A percentile compares a stretch with the other conserved stretches of the same genome.
phyloP scores from a whole-genome alignment of 495 filamentous ascomycete genomes.

The Choiromyces venosus region DNA sequence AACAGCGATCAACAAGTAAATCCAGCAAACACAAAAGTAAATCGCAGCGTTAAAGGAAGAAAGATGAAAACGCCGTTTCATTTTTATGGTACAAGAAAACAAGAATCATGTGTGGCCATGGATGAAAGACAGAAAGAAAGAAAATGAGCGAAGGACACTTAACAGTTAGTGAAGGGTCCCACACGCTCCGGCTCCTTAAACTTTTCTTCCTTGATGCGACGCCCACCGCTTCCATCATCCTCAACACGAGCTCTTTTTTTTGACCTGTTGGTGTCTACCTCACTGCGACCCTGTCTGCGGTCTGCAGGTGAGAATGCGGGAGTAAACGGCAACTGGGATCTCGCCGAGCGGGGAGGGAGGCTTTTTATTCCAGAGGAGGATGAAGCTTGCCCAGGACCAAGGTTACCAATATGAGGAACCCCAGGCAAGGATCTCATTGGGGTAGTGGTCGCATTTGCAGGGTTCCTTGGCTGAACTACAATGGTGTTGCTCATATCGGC shows the following conservation, averaged over 20 bases:
- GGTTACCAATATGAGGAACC: neutral
- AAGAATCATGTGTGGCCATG: neutral
- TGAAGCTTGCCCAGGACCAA: neutral
- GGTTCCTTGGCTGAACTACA: neutral
- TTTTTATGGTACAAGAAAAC: neutral
- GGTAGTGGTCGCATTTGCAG: neutral
- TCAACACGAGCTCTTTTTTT: neutral
- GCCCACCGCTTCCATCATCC: neutral
- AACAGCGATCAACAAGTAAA: neutral
- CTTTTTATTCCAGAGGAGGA: neutral
- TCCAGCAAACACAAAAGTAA: neutral
- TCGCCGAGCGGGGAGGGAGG: neutral
- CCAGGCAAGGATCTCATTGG: neutral
- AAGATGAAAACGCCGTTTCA: neutral
- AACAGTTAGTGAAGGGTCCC: neutral
- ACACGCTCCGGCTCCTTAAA: neutral
- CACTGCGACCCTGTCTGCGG: neutral
- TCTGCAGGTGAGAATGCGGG: neutral
- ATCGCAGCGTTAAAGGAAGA: neutral
- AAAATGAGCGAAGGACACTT: neutral
- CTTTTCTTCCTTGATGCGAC: neutral
- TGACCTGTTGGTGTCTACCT: neutral
- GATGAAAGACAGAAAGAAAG: neutral
- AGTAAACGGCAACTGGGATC: neutral
- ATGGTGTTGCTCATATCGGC: neutral